Evolutionary conservation across 2,329 filamentous ascomycete species (phyloP).

Genomic region (Sclerotiophoma versabilis): DNA sequence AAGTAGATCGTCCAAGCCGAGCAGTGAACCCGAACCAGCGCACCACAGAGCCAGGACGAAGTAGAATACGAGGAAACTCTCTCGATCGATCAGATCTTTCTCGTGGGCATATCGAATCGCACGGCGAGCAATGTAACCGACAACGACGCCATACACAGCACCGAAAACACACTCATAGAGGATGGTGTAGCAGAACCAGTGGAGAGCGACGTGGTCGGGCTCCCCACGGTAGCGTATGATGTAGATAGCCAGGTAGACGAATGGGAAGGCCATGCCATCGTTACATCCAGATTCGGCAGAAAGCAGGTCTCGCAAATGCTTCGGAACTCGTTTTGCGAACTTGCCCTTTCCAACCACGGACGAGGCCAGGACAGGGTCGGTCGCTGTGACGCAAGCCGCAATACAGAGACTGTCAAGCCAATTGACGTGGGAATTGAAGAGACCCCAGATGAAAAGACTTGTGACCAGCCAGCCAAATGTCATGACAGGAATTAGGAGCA

Average conservation of each 20-base stretch:
- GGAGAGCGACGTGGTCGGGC: slow-evolving; percentile 72
- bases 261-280: slow-evolving; percentile 99
- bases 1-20: slow-evolving; percentile 91
- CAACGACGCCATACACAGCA: slow-evolving; percentile 81
- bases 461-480: slow-evolving; percentile 93
- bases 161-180: slow-evolving; percentile 97
- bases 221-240: slow-evolving; percentile 80
- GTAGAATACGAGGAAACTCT: slow-evolving; percentile 98
- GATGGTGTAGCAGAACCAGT: slow-evolving; percentile 90
- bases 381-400: slow-evolving; percentile 94
- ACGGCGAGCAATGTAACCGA: slow-evolving; percentile 90
- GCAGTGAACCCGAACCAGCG: slow-evolving; percentile 87
- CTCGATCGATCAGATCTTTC: slow-evolving; percentile 86
- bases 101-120: slow-evolving; percentile 88
- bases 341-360: slow-evolving; percentile 99
- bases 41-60: slow-evolving; percentile 96
- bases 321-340: slow-evolving; percentile 95
- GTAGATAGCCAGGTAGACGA: slow-evolving; percentile 91
- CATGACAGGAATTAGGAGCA: slow-evolving; percentile 94
- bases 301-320: slow-evolving; percentile 92
- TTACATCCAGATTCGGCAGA: slow-evolving; percentile 98
- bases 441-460: slow-evolving; percentile 93
- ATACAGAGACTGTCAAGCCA: slow-evolving; percentile 91
- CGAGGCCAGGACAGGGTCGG: slow-evolving; percentile 94
- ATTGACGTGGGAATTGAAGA: slow-evolving; percentile 73